Base-by-base conservation (phyloP, 176 grass and related monocot species). In the Zea luxurians region DNA sequence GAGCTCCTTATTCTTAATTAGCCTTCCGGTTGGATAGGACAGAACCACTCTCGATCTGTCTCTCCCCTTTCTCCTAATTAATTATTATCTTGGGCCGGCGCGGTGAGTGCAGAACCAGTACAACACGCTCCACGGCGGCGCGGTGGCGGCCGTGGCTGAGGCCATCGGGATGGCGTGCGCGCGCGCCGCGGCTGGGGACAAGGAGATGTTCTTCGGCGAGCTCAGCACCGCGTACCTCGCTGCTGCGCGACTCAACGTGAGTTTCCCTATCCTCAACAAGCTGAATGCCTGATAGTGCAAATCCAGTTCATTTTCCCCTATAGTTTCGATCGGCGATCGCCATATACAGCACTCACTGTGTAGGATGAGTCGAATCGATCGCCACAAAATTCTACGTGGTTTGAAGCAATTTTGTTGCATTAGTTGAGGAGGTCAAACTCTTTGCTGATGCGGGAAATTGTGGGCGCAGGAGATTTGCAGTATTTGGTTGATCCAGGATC, bases 161-260 rank as follows among this genome's bases (percentile, higher is more conserved):
- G 78, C 74, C 58, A 20, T 87, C 43, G 84, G 84, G 50, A 48
- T 82, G 76, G 89, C 89, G 43, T 91, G 81, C 67, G 85, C 65
- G 66, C 73, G 78, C 37, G 55, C 66, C 5, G 89, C 68, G 1
- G 66, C 61, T 5, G 81, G 71, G 5, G 81, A 91, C 13, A 84
- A 78, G 73, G 89, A 91, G 52, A 77, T 84, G 76, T 91, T 91
- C 71, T 85, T 91, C 54, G 89, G 89, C 40, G 89, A 91, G 77
- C 78, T 83, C 50, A 87, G 80, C 71, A 84, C 89, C 36, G 20
- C 81, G 3, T 91, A 87, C 37, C 89, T 91, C 18, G 68, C 85
- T 4, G 71, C 89, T 8, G 89, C 81, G 2, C 77, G 81, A 8
- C 13, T 81, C 38, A 16, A 91, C 71, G 84, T 91, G 58, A 91